phyloP scores from a whole-genome alignment of 2,329 filamentous ascomycete genomes.

The Ophiostoma angusticollis region DNA sequence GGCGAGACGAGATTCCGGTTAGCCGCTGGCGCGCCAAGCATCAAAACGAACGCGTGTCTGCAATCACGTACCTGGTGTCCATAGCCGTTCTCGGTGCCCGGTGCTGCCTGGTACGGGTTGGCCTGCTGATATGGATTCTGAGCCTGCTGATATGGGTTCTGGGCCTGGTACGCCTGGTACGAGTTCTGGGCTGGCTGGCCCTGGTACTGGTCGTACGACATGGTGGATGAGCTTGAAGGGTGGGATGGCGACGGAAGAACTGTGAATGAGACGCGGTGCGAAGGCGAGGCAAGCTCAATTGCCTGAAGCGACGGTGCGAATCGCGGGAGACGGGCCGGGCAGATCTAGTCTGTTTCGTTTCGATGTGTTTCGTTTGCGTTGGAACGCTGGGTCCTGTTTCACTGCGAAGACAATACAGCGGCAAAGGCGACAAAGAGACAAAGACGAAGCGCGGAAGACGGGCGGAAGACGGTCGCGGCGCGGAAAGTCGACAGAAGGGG shows the following conservation, averaged over 20 bases:
- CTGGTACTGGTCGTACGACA: slow-evolving; percentile 50
- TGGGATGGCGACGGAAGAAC: neutral
- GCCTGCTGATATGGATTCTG: slow-evolving; percentile 23
- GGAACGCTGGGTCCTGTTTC: no score
- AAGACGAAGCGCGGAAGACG: no score
- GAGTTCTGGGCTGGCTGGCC: slow-evolving; percentile 9
- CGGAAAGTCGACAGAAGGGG: no score
- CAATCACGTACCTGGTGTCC: slow-evolving; percentile 20
- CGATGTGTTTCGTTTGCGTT: neutral
- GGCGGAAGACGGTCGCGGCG: no score
- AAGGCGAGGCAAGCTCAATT: neutral
- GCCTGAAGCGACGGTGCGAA: neutral
- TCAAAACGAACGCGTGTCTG: neutral
- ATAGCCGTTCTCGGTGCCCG: slow-evolving; percentile 34
- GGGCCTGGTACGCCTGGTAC: slow-evolving; percentile 21
- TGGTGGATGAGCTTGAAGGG: slow-evolving; percentile 20
- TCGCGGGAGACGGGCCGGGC: neutral
- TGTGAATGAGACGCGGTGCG: neutral
- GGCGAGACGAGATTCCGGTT: slow-evolving; percentile 4
- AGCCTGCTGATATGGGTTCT: slow-evolving; percentile 30
- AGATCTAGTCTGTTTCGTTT: neutral
- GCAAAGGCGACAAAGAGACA: no score
- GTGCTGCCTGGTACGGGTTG: slow-evolving; percentile 50
- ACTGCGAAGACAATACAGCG: no score
- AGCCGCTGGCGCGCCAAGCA: no score